Conservation (phyloP, 805 yeast genomes). For the Yarrowia phangngaensis region DNA sequence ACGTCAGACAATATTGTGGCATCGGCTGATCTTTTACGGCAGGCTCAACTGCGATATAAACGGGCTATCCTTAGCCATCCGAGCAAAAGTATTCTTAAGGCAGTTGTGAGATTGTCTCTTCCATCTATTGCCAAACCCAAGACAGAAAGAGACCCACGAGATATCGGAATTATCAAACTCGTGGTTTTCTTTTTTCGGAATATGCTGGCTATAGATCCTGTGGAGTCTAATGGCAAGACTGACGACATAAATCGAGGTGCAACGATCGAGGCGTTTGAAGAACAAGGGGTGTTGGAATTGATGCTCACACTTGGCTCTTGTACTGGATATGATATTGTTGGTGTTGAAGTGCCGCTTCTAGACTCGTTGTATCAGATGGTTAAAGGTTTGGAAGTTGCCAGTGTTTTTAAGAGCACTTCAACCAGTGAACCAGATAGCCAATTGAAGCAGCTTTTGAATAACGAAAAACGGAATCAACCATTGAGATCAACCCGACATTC, state of each 20-base stretch:
- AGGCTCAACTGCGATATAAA: constrained; percentile 69
- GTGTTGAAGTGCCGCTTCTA: constrained; percentile 58
- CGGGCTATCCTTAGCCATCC: constrained; percentile 51
- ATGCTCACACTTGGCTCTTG: constrained; percentile 67
- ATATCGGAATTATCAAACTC: constrained; percentile 66
- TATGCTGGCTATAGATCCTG: constrained; percentile 69
- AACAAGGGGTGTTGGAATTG: constrained; percentile 69
- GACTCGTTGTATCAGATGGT: constrained; percentile 66
- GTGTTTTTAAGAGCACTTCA: background rate
- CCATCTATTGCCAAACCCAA: constrained; percentile 43
- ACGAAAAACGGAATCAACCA: constrained; percentile 4
- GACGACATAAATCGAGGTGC: constrained; percentile 68
- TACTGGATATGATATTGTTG: constrained; percentile 59
- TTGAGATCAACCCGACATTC: constrained; percentile 6
- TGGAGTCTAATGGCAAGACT: constrained; percentile 42
- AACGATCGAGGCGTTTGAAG: constrained; percentile 55
- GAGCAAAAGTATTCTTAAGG: constrained; percentile 60
- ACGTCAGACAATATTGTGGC: constrained; percentile 40
- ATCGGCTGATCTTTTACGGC: constrained; percentile 58
- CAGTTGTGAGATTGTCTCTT: constrained; percentile 64
- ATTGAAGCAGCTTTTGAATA: background rate
- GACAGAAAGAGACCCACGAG: constrained; percentile 61
- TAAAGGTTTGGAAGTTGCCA: constrained; percentile 48
- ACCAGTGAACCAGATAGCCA: constrained; percentile 3
- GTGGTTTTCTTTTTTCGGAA: constrained; percentile 74